phyloP scores from a whole-genome alignment of 78 protist genomes.

The Cavenderia fasciculata region DNA sequence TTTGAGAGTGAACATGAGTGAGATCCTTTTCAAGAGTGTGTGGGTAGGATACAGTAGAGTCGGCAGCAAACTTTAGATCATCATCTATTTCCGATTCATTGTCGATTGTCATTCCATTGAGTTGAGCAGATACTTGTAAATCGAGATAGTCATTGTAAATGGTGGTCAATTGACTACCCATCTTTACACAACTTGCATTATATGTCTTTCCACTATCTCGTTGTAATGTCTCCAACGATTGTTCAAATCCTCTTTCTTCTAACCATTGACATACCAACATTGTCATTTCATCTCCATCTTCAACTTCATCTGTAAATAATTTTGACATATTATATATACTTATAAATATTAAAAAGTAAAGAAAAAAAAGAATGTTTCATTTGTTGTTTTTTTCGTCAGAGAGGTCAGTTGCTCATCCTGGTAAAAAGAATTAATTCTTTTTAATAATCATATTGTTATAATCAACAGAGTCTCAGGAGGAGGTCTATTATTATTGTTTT shows the following conservation, averaged over 20 bases:
- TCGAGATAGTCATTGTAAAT: conserved; percentile 45
- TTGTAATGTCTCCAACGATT: conserved; percentile 16
- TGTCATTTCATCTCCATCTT: conserved; percentile 29
- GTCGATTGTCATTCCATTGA: background rate
- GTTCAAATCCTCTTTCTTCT: conserved; percentile 36
- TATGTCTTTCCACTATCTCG: background rate
- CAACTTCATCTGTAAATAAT: conserved; percentile 12
- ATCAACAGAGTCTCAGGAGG: no score
- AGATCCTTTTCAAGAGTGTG: background rate
- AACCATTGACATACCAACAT: conserved; percentile 55
- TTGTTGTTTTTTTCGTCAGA: no score
- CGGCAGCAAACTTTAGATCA: no score
- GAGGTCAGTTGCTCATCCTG: no score
- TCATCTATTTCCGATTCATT: conserved; percentile 22
- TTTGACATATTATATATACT: no score
- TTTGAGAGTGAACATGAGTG: conserved; percentile 16
- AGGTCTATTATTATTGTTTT: no score
- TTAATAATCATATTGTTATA: no score
- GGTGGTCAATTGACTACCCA: conserved; percentile 53
- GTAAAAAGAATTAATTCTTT: no score
- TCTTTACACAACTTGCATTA: background rate
- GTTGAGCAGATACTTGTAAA: background rate
- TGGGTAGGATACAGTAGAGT: no score
- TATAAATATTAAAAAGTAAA: no score
- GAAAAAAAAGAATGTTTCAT: no score